Conservation (phyloP, 441 rosid species). For the Eugenia klotzschiana region DNA sequence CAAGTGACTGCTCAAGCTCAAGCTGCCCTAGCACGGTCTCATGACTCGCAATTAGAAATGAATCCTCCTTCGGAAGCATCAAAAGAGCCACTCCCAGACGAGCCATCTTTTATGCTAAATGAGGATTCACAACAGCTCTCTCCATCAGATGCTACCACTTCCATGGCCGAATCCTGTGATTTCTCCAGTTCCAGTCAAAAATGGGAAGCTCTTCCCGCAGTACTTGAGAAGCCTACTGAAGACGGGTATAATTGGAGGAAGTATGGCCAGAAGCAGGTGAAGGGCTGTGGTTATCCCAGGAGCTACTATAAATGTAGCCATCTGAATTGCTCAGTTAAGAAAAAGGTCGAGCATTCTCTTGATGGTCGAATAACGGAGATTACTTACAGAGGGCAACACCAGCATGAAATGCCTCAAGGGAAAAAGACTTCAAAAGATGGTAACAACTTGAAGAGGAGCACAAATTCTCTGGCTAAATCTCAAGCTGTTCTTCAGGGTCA, state of each 20-base stretch:
- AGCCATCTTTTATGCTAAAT: neutral
- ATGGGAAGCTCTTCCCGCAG: neutral
- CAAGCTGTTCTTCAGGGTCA: slow-evolving; percentile 19
- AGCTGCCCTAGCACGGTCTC: neutral
- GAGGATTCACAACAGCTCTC: slow-evolving; percentile 1
- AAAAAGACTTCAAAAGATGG: slow-evolving; percentile 42
- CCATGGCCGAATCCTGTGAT: neutral
- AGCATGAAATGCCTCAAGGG: slow-evolving; percentile 1
- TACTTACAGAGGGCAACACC: slow-evolving; percentile 8
- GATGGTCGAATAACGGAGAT: slow-evolving; percentile 9
- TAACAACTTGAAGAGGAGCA: slow-evolving; percentile 17
- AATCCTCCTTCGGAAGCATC: neutral
- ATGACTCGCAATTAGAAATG: neutral
- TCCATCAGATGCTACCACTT: neutral
- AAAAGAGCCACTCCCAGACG: neutral
- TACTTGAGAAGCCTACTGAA: slow-evolving; percentile 9
- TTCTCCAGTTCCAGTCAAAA: neutral
- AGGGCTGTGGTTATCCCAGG: slow-evolving; percentile 11
- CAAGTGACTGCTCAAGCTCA: slow-evolving; percentile 13
- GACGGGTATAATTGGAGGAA: slow-evolving; percentile 12
- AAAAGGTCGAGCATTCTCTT: slow-evolving; percentile 7
- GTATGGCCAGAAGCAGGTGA: slow-evolving; percentile 12
- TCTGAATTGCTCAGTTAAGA: slow-evolving; percentile 5
- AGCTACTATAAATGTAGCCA: slow-evolving; percentile 12
- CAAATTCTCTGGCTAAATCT: slow-evolving; percentile 25